phyloP scores from a whole-genome alignment of 495 filamentous ascomycete genomes.

The Niebla homalea region DNA sequence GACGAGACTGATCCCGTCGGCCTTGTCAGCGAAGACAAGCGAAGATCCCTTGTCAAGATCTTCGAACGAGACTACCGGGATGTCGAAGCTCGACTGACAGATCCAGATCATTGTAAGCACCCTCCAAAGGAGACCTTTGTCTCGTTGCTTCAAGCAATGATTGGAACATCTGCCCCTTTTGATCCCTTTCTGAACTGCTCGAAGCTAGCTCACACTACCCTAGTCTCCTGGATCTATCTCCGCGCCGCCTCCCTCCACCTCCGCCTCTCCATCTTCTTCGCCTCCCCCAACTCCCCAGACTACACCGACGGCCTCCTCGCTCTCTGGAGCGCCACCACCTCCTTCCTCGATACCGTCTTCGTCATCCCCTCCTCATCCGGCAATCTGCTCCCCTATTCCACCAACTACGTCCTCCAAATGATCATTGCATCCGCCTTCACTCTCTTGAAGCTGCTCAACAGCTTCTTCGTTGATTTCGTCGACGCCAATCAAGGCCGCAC shows the following conservation, averaged over 20 bases:
- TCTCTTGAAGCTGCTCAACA: slow-evolving; percentile 72
- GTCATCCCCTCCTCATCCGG: slow-evolving; percentile 36
- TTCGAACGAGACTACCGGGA: slow-evolving; percentile 40
- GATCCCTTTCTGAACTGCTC: neutral
- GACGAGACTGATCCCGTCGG: slow-evolving; percentile 64
- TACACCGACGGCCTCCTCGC: slow-evolving; percentile 67
- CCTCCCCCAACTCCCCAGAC: slow-evolving; percentile 56
- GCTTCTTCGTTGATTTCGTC: slow-evolving; percentile 62
- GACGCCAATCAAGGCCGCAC: slow-evolving; percentile 60
- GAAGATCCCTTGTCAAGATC: slow-evolving; percentile 50
- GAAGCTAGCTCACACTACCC: slow-evolving; percentile 24
- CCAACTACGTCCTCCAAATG: slow-evolving; percentile 87
- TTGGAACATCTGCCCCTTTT: no score
- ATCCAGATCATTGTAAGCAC: neutral
- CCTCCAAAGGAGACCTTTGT: neutral
- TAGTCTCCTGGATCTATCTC: slow-evolving; percentile 58
- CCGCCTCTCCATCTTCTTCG: slow-evolving; percentile 78
- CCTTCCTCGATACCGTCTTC: slow-evolving; percentile 62
- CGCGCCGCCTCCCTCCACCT: slow-evolving; percentile 72
- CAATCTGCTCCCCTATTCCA: slow-evolving; percentile 51
- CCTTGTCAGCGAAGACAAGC: slow-evolving; percentile 54
- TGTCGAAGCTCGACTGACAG: slow-evolving; percentile 23
- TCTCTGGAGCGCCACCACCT: slow-evolving; percentile 60
- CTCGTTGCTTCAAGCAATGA: no score
- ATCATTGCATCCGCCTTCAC: slow-evolving; percentile 77